Base-by-base conservation (phyloP, 257 asterid genomes). In the Phtheirospermum japonicum region DNA sequence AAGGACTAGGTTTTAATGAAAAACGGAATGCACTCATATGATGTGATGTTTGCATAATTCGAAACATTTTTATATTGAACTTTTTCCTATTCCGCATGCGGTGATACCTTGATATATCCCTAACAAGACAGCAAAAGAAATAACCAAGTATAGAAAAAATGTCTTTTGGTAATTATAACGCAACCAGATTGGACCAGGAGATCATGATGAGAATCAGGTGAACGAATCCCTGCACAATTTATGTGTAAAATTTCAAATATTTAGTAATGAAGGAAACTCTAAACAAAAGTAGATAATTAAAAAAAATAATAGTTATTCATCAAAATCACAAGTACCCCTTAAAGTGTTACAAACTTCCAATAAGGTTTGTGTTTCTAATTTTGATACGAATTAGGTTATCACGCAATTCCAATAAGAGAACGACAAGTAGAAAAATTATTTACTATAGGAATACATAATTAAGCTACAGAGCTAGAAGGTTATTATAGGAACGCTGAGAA, bases 31-130 rank as follows among this genome's bases (percentile, higher is more conserved):
- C 28, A 23, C n/a, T n/a, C n/a, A n/a, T n/a, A n/a, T n/a, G n/a
- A n/a, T n/a, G n/a, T n/a, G n/a, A n/a, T n/a, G n/a, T n/a, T n/a
- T n/a, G 23, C 40, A 13, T 11, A 32, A 65, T 26, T 31, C 19
- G 30, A 37, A 43, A 52, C 16, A 9, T 1, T 58, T 80, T 83
- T 53, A 93, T 86, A 51, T 87, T 89, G 87, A 93, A 93, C 72
- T 82, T 93, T 63, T 77, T 85, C 73, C 88, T 80, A 9, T 89
- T 93, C 73, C 66, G 87, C 10, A 79, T 72, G 30, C 99, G 96
- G 72, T 73, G 70, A 40, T 77, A 77, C 97, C 99, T 83, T 79
- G 48, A 82, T 93, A 93, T 9, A 67, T 31, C 46, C 88, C 93
- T 7, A 82, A 39, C 6, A 77, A 76, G 45, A 82, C 49, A 33